Base-by-base conservation (phyloP, 495 filamentous ascomycete species). In the Neurospora sp. region DNA sequence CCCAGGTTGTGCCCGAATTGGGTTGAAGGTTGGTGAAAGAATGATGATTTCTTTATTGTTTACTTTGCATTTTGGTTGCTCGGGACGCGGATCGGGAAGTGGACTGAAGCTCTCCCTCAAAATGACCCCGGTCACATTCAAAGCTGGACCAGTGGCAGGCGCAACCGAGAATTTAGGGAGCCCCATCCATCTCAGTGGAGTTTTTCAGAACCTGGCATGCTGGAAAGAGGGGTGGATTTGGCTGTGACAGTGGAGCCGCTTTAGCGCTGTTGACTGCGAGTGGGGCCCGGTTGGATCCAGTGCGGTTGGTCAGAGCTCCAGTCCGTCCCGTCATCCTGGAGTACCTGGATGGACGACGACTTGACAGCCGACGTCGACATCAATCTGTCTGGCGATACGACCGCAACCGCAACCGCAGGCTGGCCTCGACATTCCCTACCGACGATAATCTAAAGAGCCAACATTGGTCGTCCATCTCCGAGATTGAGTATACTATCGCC, bases 231-330 rank as follows among this genome's bases (percentile, higher is more conserved):
- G 54, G 54, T 18, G 54, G 54, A 27, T 66, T 66, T 66, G 23
- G 54, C 27, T 66, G 54, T 62, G 54, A 66, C 27, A 66, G 27
- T 35, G 54, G 54, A 66, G 27, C 27, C 27, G 54, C 14, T 35
- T 35, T 66, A 66, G 54, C 27, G 54, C 27, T 66, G 27, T 66
- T 37, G 27, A 66, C 54, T 37, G 54, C 14, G 27, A 35, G 54
- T 66, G 54, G 54, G 14, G 27, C 54, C 54, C 27, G 7, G 54
- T 18, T 27, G 27, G 54, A 66, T 66, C 27, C 54, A 66, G 40
- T 75, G 69, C 41, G 62, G 74, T 73, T 77, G 74, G 76, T 72
- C 76, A 74, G 72, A 77, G 76, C 76, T 72, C 70, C 72, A 66
- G 54, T 35, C 54, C 54, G 54, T 66, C 54, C 54, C 54, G 54